phyloP scores from a whole-genome alignment of 441 rosid species.

The Adansonia rubrostipa region DNA sequence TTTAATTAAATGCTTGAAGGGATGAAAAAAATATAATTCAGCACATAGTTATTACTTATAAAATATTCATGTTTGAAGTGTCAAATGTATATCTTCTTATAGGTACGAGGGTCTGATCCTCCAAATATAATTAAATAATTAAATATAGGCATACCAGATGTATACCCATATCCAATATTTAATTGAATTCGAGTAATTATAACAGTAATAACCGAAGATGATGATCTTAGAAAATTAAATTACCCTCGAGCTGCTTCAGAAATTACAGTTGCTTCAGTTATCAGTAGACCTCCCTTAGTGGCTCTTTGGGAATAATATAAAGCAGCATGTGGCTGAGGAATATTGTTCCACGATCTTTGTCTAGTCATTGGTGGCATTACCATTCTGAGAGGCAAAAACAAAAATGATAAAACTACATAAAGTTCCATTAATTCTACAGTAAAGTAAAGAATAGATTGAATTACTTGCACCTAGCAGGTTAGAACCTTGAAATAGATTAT shows the following conservation, averaged over 20 bases:
- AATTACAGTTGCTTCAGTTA: constrained; percentile 59
- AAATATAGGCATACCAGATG: too few species aligned
- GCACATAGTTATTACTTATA: background rate
- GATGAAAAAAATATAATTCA: background rate
- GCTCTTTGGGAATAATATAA: constrained; percentile 59
- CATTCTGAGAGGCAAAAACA: constrained; percentile 34
- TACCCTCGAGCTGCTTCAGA: constrained; percentile 63
- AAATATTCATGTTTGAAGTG: too few species aligned
- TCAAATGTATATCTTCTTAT: too few species aligned
- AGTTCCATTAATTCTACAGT: background rate
- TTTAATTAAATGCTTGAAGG: background rate
- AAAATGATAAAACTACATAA: background rate
- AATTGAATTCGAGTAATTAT: too few species aligned
- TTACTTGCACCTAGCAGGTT: too few species aligned
- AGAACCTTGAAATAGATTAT: too few species aligned
- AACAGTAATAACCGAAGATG: background rate
- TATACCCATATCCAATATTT: too few species aligned
- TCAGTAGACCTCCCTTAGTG: constrained; percentile 51
- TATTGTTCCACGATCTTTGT: constrained; percentile 46
- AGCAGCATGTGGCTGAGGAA: constrained; percentile 61
- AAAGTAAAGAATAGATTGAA: too few species aligned
- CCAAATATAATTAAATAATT: too few species aligned
- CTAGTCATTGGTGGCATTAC: constrained; percentile 65
- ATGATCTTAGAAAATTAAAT: background rate
- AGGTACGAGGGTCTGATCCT: too few species aligned